Percentiles rank a stretch among this genome's conserved stretches.
phyloP scores from a whole-genome alignment of 768 basidiomycete genomes.

The Pleurotus salmoneostramineus region DNA sequence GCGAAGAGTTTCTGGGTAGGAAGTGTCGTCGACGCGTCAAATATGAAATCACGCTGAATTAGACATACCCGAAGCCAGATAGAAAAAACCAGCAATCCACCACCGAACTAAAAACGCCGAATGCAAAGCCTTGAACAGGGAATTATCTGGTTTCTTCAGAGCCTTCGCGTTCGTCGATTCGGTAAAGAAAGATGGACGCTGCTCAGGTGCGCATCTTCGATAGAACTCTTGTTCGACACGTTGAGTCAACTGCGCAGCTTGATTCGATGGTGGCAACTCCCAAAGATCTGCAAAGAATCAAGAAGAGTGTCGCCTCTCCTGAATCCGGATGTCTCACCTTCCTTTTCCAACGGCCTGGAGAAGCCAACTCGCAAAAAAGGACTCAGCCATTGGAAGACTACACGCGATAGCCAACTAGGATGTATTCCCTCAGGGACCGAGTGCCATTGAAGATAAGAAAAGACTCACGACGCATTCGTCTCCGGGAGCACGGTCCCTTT shows the following conservation, averaged over 20 bases:
- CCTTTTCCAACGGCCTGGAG: conserved; percentile 44
- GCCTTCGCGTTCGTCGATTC: not conserved
- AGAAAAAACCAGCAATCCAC: conserved; percentile 42
- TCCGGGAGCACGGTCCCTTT: conserved; percentile 43
- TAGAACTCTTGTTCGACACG: conserved; percentile 39
- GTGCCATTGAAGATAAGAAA: not conserved
- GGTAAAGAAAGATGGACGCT: conserved; percentile 24
- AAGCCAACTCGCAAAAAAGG: conserved; percentile 46
- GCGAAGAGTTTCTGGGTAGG: conserved; percentile 37
- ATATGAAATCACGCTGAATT: not conserved
- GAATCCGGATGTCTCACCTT: conserved; percentile 27
- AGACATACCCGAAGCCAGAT: conserved; percentile 33
- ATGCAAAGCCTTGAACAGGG: conserved; percentile 46
- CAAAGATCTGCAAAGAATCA: conserved; percentile 35
- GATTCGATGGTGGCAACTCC: conserved; percentile 31
- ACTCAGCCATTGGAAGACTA: conserved; percentile 43
- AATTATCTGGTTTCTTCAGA: conserved; percentile 34
- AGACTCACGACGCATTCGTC: conserved; percentile 29
- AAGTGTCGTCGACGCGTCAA: not conserved
- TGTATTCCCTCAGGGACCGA: not conserved
- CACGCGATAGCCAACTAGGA: conserved; percentile 28
- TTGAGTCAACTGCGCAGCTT: conserved; percentile 30
- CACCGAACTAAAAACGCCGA: conserved; percentile 41
- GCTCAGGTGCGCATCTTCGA: conserved; percentile 34
- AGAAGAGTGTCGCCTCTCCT: not conserved